A percentile compares a stretch with the other conserved stretches of the same genome.
phyloP scores from a whole-genome alignment of 1,139 yeast genomes.

The Blastobotrys apis region DNA sequence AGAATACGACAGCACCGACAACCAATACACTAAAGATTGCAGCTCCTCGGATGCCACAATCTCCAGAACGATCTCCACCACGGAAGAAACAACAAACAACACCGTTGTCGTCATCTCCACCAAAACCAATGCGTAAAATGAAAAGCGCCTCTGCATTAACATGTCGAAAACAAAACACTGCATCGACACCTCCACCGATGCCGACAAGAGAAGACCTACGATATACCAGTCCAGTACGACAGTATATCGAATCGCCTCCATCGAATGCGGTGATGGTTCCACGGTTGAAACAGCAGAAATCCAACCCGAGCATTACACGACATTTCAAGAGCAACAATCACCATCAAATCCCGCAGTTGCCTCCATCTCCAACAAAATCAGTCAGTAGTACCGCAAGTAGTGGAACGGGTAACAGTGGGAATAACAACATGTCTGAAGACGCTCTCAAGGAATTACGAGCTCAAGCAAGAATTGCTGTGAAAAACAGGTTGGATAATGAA shows the following conservation, averaged over 20 bases:
- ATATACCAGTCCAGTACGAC: constrained; percentile 8
- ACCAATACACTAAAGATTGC: background rate
- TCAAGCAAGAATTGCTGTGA: constrained; percentile 31
- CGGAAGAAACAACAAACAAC: background rate
- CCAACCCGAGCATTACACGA: constrained; percentile 6
- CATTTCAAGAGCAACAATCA: background rate
- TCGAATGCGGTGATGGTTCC: background rate
- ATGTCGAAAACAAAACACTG: background rate
- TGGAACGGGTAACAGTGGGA: no score
- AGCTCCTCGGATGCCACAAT: background rate
- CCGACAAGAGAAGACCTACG: background rate
- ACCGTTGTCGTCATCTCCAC: background rate
- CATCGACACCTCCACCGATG: no score
- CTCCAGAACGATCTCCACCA: background rate
- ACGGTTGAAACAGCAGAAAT: background rate
- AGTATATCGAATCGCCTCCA: constrained; percentile 7
- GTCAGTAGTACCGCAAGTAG: background rate
- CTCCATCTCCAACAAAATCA: constrained; percentile 11
- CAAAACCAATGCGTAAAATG: constrained; percentile 6
- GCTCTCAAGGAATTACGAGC: constrained; percentile 21
- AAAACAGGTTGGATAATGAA: constrained; percentile 28
- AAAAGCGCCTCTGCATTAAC: constrained; percentile 9
- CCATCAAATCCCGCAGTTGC: constrained; percentile 5
- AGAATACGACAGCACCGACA: background rate
- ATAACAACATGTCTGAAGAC: constrained; percentile 16